Evolutionary conservation across 2,329 filamentous ascomycete genomes (phyloP).

Genomic region (Coniosporium uncinatum): DNA sequence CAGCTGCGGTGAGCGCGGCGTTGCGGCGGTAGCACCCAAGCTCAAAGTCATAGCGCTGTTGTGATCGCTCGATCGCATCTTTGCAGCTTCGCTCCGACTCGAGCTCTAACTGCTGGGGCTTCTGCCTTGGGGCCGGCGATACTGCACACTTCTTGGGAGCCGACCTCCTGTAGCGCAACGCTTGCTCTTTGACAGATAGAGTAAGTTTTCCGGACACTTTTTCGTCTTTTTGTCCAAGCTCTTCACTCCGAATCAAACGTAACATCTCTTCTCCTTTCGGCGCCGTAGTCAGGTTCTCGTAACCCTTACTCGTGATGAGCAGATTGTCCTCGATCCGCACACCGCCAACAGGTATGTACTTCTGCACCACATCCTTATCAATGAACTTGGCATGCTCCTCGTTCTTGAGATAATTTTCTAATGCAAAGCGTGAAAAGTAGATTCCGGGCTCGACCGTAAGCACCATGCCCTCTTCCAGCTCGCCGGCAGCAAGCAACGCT

Average conservation of each 20-base stretch:
- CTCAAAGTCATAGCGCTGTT: too few species aligned
- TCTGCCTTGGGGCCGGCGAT: too few species aligned
- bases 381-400: slow-evolving; percentile 72
- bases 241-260: slow-evolving; percentile 36
- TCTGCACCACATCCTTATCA: slow-evolving; percentile 63
- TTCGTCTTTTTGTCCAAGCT: background rate
- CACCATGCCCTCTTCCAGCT: slow-evolving; percentile 47
- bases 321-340: slow-evolving; percentile 72
- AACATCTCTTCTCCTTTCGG: slow-evolving; percentile 65
- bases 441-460: slow-evolving; percentile 50
- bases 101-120: too few species aligned
- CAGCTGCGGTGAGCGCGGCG: too few species aligned
- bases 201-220: too few species aligned
- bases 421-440: slow-evolving; percentile 90
- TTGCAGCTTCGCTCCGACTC: too few species aligned
- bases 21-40: too few species aligned
- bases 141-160: too few species aligned
- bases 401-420: slow-evolving; percentile 69
- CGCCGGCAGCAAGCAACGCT: slow-evolving; percentile 17
- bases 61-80: too few species aligned
- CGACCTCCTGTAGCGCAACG: too few species aligned
- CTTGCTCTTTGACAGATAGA: too few species aligned
- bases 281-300: slow-evolving; percentile 67
- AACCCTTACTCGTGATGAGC: slow-evolving; percentile 62
- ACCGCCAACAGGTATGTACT: slow-evolving; percentile 79